phyloP scores from a whole-genome alignment of 805 yeast species.

The Komagataella kurtzmanii region DNA sequence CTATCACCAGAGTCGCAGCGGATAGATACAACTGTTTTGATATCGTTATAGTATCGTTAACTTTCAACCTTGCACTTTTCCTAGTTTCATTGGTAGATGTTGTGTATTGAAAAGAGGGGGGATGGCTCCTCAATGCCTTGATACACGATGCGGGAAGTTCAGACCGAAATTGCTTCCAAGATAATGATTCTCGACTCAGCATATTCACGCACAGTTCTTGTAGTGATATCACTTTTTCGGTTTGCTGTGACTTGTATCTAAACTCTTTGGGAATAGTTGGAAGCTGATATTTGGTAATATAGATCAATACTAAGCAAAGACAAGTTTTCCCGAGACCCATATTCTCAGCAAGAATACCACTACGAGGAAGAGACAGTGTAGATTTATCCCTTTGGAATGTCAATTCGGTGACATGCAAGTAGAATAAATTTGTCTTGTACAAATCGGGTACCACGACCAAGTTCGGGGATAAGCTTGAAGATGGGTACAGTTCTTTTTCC shows the following conservation, averaged over 20 bases:
- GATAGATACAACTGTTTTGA: conserved; percentile 26
- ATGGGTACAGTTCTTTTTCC: conserved; percentile 29
- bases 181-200: conserved; percentile 33
- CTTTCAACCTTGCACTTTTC: conserved; percentile 8
- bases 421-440: neutral
- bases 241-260: conserved; percentile 1
- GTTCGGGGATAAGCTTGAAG: conserved; percentile 12
- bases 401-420: neutral
- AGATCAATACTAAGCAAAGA: conserved; percentile 42
- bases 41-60: conserved; percentile 2
- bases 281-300: conserved; percentile 38
- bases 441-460: conserved; percentile 1
- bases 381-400: conserved; percentile 3
- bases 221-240: conserved; percentile 11
- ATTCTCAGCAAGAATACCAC: conserved; percentile 54
- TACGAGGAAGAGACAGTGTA: conserved; percentile 24
- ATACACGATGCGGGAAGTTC: conserved; percentile 31
- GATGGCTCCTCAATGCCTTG: conserved; percentile 18
- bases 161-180: conserved; percentile 38
- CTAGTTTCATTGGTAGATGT: conserved; percentile 2
- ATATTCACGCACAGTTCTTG: conserved; percentile 26
- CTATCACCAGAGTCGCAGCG: conserved; percentile 41
- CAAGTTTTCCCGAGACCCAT: conserved; percentile 60
- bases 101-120: conserved; percentile 28
- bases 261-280: conserved; percentile 27